Conservation (phyloP, 2,329 filamentous ascomycete genomes). For the Septoria linicola region DNA sequence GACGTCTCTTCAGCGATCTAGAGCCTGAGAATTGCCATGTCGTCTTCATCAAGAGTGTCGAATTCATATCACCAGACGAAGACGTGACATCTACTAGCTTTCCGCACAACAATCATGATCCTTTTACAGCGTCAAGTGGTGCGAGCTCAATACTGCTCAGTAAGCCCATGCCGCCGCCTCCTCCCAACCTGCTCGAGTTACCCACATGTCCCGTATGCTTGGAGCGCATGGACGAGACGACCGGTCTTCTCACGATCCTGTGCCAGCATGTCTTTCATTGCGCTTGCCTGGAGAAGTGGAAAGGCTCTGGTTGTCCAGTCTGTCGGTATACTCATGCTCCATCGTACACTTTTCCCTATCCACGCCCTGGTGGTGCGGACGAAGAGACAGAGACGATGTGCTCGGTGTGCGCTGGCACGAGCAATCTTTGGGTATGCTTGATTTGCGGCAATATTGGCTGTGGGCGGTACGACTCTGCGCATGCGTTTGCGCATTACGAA, state of each 20-base stretch:
- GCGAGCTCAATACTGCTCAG: conserved; percentile 34
- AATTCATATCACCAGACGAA: conserved; percentile 65
- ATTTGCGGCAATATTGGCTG: conserved; percentile 92
- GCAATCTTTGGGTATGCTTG: conserved; percentile 92
- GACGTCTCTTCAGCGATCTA: conserved; percentile 74
- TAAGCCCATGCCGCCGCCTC: conserved; percentile 69
- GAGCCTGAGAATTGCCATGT: conserved; percentile 92
- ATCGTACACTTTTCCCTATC: conserved; percentile 41
- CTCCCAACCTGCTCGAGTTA: conserved; percentile 82
- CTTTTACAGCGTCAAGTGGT: conserved; percentile 50
- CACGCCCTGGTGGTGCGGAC: conserved; percentile 30
- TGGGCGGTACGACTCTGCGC: conserved; percentile 90
- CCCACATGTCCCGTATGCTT: conserved; percentile 96
- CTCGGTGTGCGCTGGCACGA: conserved; percentile 72
- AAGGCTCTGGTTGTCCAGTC: conserved; percentile 87
- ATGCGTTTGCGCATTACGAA: conserved; percentile 92
- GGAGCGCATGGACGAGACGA: conserved; percentile 97
- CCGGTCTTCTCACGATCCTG: conserved; percentile 88
- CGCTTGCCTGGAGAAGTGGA: conserved; percentile 93
- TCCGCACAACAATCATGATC: conserved; percentile 60
- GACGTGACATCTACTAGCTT: conserved; percentile 55
- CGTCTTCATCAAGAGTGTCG: conserved; percentile 89
- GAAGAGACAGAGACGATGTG: conserved; percentile 69
- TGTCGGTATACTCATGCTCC: conserved; percentile 80
- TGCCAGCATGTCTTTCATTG: conserved; percentile 99